These are phyloP conservation scores for Paraphoma chrysanthemicola DNA, from an alignment of 2,329 filamentous ascomycete genomes.

Conservation along the genomic window DNA sequence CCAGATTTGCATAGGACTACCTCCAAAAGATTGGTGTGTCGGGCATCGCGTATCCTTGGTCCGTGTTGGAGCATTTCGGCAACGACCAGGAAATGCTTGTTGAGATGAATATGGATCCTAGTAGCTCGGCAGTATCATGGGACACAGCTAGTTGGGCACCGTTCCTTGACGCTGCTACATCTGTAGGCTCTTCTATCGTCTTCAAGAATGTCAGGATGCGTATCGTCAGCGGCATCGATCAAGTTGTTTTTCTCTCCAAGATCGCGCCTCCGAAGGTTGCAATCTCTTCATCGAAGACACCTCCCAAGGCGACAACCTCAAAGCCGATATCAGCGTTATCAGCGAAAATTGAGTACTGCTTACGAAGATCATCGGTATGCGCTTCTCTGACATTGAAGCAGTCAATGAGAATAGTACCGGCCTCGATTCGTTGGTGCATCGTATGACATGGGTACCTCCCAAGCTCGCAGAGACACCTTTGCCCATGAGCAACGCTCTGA, in stretches of 20 bases:
- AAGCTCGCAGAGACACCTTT: conserved; percentile 37
- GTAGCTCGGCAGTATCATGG: conserved; percentile 22
- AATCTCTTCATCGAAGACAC: conserved; percentile 43
- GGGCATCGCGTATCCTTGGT: conserved; percentile 53
- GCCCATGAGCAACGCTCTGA: conserved; percentile 26
- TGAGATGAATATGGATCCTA: neutral
- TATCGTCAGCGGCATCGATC: conserved; percentile 43
- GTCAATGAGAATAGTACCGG: conserved; percentile 14
- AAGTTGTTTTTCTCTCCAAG: conserved; percentile 25
- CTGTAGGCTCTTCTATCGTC: conserved; percentile 51
- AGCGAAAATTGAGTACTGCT: conserved; percentile 17
- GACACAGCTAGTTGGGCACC: conserved; percentile 47
- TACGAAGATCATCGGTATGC: conserved; percentile 29
- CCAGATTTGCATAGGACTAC: conserved; percentile 48
- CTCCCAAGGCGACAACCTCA: conserved; percentile 2
- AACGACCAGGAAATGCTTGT: conserved; percentile 45
- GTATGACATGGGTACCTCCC: conserved; percentile 49
- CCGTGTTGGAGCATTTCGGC: conserved; percentile 47
- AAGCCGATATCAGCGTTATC: conserved; percentile 9
- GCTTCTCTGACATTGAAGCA: conserved; percentile 37
- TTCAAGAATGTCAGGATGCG: conserved; percentile 45
- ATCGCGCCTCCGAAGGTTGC: conserved; percentile 36
- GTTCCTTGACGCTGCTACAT: conserved; percentile 52
- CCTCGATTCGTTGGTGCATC: conserved; percentile 46
- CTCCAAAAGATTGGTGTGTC: conserved; percentile 49